A percentile compares a stretch with the other conserved stretches of the same genome.
These are phyloP conservation scores for Candida ascalaphidarum DNA, from an alignment of 805 yeast species.

Conservation along the genomic window DNA sequence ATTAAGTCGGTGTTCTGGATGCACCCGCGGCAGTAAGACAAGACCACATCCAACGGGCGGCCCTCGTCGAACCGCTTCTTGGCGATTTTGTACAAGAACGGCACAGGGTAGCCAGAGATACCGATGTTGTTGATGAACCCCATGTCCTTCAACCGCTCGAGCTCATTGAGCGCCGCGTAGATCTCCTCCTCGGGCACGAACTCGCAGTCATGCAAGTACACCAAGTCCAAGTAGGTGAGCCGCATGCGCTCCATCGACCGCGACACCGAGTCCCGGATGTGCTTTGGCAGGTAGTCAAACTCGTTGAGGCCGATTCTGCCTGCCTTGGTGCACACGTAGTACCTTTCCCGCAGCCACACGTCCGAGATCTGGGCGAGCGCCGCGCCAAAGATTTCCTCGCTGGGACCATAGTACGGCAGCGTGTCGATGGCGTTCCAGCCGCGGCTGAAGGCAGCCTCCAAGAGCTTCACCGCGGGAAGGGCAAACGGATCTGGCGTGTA, in stretches of 20 bases:
- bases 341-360: conserved; percentile 47
- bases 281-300: conserved; percentile 63
- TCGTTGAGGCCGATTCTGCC: conserved; percentile 64
- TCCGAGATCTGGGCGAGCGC: conserved; percentile 34
- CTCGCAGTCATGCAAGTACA: conserved; percentile 85
- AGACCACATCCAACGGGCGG: conserved; percentile 63
- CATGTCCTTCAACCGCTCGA: conserved; percentile 50
- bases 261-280: conserved; percentile 52
- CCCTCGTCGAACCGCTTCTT: conserved; percentile 31
- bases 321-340: conserved; percentile 75
- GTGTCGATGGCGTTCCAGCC: conserved; percentile 83
- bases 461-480: conserved; percentile 49
- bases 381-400: conserved; percentile 66
- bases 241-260: conserved; percentile 61
- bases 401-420: conserved; percentile 89
- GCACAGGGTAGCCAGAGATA: conserved; percentile 81
- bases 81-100: conserved; percentile 44
- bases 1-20: conserved; percentile 60
- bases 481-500: conserved; percentile 62
- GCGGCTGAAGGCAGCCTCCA: conserved; percentile 48
- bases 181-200: conserved; percentile 53
- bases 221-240: conserved; percentile 68
- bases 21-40: conserved; percentile 77
- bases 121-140: conserved; percentile 66
- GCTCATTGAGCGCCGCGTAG: conserved; percentile 53